Conservation (phyloP, 2,329 filamentous ascomycete species). For the Pseudonectria buxi region DNA sequence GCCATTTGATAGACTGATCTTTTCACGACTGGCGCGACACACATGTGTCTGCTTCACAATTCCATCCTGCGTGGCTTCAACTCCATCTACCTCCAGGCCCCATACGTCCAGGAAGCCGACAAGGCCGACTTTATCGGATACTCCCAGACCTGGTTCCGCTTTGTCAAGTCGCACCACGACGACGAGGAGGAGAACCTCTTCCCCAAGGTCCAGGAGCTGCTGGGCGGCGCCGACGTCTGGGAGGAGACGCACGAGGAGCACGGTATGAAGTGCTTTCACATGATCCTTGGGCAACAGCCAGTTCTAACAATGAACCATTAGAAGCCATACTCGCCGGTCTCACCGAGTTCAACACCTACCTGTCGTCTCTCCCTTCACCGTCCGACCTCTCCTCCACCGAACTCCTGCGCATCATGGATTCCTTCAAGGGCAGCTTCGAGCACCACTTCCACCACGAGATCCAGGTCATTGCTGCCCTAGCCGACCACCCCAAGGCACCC, state of each 20-base stretch:
- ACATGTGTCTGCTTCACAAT: conserved; percentile 58
- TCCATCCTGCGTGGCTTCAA: conserved; percentile 58
- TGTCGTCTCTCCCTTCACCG: conserved; percentile 35
- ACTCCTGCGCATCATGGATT: conserved; percentile 42
- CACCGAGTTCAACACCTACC: conserved; percentile 45
- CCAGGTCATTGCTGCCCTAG: conserved; percentile 41
- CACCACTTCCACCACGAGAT: conserved; percentile 52
- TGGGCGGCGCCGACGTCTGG: conserved; percentile 45
- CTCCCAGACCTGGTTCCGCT: conserved; percentile 50
- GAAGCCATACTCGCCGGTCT: conserved; percentile 46
- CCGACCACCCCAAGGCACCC: conserved; percentile 45
- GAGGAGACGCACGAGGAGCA: conserved; percentile 49
- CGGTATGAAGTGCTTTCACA: conserved; percentile 28
- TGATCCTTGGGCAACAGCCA: neutral
- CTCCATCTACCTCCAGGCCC: conserved; percentile 54
- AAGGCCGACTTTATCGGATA: conserved; percentile 52
- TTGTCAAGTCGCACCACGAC: conserved; percentile 54
- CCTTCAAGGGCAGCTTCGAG: conserved; percentile 45
- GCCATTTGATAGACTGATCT: conserved; percentile 42
- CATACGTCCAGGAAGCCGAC: conserved; percentile 43
- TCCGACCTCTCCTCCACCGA: conserved; percentile 37
- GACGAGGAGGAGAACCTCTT: conserved; percentile 54
- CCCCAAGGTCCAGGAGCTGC: conserved; percentile 45
- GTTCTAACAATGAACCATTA: conserved; percentile 4
- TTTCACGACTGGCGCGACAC: conserved; percentile 52